Base-by-base conservation (phyloP, 805 yeast genomes). In the Wickerhamiella sorbophila region DNA sequence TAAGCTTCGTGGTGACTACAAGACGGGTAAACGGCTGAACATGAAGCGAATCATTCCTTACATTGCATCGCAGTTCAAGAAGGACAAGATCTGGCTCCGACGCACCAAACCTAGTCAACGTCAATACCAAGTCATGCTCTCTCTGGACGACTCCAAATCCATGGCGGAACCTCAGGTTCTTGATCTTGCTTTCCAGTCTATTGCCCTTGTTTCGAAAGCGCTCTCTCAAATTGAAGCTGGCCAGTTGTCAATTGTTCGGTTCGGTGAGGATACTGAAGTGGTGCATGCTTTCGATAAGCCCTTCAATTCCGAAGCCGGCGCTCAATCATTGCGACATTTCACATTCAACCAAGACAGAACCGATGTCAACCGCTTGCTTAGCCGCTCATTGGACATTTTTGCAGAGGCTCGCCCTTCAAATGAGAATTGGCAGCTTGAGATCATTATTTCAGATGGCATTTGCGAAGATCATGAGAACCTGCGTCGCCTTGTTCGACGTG, bases 41-140 rank as follows among this genome's bases (percentile, higher is more conserved):
- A 87, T 91, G 97, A 91, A 88, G 68, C 72, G 96, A 51, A 91
- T 91, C 54, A 91, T 91, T 55, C 94, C 97, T 5, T 91, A 88
- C 61, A 91, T 91, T 66, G 99, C 99, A 0, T 83, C 95, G 31
- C 94, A 86, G 55, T 91, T 85, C 74, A 77, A 94, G 55, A 91
- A 91, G 60, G 99, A 91, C 61, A 91, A 91, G 68, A 91, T 91
- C 44, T 91, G 99, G 99, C 71, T 91, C 64, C 75, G 95, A 58
- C 75, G 99, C 62, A 86, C 96, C 5, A 88, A 91, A 58, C 99
- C 99, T 43, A 82, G 94, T 51, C 91, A 91, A 66, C 77, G 99
- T 55, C 91, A 87, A 58, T 91, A 91, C 60, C 98, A 91, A 65
- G 83, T 91, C 48, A 83, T 93, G 95, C 81, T 91, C 50, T 87